These are phyloP conservation scores for Sarocladium brachiariae DNA, from an alignment of 2,329 filamentous ascomycete genomes.

Conservation along the genomic window DNA sequence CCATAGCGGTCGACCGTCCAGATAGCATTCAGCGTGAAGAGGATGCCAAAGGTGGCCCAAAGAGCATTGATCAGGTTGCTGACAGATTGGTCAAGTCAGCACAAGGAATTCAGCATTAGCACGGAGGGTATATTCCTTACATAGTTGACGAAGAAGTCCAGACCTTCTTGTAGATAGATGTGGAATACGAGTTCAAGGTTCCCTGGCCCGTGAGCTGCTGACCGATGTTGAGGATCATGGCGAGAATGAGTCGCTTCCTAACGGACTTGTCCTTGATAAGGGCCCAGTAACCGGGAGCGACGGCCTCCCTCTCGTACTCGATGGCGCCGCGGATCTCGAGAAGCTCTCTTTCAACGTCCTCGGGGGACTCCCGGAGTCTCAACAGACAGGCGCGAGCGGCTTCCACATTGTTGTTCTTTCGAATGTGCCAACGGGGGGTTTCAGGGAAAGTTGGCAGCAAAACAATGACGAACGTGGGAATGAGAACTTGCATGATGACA, in stretches of 20 bases:
- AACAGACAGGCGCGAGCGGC: slow-evolving; percentile 50
- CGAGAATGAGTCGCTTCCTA: slow-evolving; percentile 58
- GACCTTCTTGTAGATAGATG: slow-evolving; percentile 67
- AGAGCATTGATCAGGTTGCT: slow-evolving; percentile 64
- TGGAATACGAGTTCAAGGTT: slow-evolving; percentile 65
- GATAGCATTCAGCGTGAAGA: slow-evolving; percentile 66
- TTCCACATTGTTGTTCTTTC: slow-evolving; percentile 52
- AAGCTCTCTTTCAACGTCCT: slow-evolving; percentile 62
- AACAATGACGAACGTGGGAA: slow-evolving; percentile 54
- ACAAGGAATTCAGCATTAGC: background rate
- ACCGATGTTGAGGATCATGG: slow-evolving; percentile 61
- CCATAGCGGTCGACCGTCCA: slow-evolving; percentile 70
- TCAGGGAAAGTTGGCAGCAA: slow-evolving; percentile 62
- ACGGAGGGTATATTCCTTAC: background rate
- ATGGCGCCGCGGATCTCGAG: slow-evolving; percentile 59
- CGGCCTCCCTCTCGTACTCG: slow-evolving; percentile 65
- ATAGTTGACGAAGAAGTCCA: slow-evolving; percentile 54
- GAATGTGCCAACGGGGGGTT: slow-evolving; percentile 61
- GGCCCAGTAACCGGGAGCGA: slow-evolving; percentile 51
- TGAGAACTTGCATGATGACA: slow-evolving; percentile 65
- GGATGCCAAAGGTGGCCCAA: slow-evolving; percentile 64
- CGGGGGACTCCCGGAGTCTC: slow-evolving; percentile 56
- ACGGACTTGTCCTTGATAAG: slow-evolving; percentile 65
- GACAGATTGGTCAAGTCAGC: slow-evolving; percentile 2
- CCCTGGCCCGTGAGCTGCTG: slow-evolving; percentile 69